A percentile compares a stretch with the other conserved stretches of the same genome.
phyloP scores from a whole-genome alignment of 495 filamentous ascomycete species.

The Penicillium argentinense region DNA sequence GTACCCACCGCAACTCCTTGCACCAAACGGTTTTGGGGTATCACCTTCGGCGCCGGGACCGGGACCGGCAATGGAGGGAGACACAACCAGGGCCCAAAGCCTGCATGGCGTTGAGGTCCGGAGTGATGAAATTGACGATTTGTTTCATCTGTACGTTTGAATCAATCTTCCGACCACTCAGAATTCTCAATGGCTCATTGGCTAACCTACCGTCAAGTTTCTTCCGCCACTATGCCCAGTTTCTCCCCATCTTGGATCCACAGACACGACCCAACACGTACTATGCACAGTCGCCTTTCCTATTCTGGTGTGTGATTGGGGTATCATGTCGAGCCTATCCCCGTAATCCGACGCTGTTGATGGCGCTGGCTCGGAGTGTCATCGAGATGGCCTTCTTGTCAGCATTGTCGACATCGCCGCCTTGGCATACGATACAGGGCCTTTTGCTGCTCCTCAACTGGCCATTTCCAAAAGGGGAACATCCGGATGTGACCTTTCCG shows the following conservation, averaged over 20 bases:
- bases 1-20: slow-evolving; percentile 18
- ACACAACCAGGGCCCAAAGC: slow-evolving; percentile 25
- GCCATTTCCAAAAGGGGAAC: slow-evolving; percentile 49
- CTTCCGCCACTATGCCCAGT: slow-evolving; percentile 45
- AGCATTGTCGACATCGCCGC: slow-evolving; percentile 32
- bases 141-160: slow-evolving; percentile 32
- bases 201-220: slow-evolving; percentile 35
- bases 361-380: slow-evolving; percentile 38
- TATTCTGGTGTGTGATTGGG: slow-evolving; percentile 52
- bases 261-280: slow-evolving; percentile 40
- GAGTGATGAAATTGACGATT: slow-evolving; percentile 37
- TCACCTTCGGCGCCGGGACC: slow-evolving; percentile 1
- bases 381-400: slow-evolving; percentile 47
- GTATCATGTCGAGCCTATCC: slow-evolving; percentile 38
- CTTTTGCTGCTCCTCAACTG: slow-evolving; percentile 49
- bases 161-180: background rate
- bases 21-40: slow-evolving; percentile 7
- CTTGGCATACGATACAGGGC: slow-evolving; percentile 49
- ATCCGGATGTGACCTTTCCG: slow-evolving; percentile 41
- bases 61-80: slow-evolving; percentile 11
- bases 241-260: slow-evolving; percentile 47
- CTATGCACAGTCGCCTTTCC: slow-evolving; percentile 44
- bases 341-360: slow-evolving; percentile 44
- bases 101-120: slow-evolving; percentile 30
- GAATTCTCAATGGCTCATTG: too few relatives aligned